These are phyloP conservation scores for Cadophora malorum DNA, from an alignment of 2,329 filamentous ascomycete species.

Conservation along the genomic window DNA sequence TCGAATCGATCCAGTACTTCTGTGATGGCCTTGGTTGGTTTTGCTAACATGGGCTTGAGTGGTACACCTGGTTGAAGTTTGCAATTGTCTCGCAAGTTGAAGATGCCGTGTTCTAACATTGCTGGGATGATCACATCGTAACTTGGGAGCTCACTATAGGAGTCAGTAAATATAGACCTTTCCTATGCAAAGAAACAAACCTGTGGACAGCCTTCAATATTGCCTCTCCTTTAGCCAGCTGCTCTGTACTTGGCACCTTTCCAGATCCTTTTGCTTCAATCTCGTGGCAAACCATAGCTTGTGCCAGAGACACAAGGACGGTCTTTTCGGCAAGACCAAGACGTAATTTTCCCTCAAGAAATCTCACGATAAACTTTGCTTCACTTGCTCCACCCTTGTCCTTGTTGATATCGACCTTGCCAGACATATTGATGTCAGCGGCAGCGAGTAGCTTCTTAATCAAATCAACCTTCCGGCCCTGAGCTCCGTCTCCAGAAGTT, in stretches of 20 bases:
- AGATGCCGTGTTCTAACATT: constrained; percentile 85
- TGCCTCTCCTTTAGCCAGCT: constrained; percentile 83
- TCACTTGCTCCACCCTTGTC: constrained; percentile 95
- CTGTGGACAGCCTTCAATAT: constrained; percentile 91
- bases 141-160: constrained; percentile 82
- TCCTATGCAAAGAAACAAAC: constrained; percentile 50
- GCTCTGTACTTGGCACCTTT: constrained; percentile 73
- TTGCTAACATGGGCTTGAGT: constrained; percentile 97
- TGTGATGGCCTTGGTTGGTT: constrained; percentile 97
- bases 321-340: constrained; percentile 92
- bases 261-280: constrained; percentile 67
- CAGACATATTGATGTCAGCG: constrained; percentile 75
- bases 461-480: constrained; percentile 86
- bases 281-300: constrained; percentile 87
- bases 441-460: constrained; percentile 98
- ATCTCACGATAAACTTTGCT: constrained; percentile 91
- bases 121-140: constrained; percentile 95
- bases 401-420: constrained; percentile 87
- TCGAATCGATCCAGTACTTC: constrained; percentile 98
- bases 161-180: constrained; percentile 44
- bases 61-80: constrained; percentile 93
- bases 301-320: constrained; percentile 86
- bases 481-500: constrained; percentile 83
- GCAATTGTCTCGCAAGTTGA: constrained; percentile 81
- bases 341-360: constrained; percentile 91